Evolutionary conservation across 805 yeast species (phyloP).

Genomic region (Cyberlindnera xylosilytica): DNA sequence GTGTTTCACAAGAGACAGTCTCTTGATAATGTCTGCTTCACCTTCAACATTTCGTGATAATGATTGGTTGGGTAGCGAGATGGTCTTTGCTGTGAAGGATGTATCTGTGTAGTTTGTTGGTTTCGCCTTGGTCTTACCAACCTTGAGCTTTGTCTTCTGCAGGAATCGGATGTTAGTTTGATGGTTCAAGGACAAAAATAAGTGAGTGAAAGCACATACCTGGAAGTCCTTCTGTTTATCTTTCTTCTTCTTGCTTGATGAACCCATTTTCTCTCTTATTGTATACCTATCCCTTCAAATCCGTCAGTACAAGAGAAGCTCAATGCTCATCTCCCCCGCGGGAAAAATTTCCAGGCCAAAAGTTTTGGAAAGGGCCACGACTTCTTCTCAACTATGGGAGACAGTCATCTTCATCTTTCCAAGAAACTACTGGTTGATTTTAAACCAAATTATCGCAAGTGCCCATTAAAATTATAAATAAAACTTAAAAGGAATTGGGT

Average conservation of each 20-base stretch:
- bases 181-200: no score
- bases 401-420: no score
- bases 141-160: constrained; percentile 72
- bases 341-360: background rate
- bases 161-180: background rate
- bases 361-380: background rate
- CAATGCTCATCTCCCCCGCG: constrained; percentile 1
- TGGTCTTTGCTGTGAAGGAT: constrained; percentile 67
- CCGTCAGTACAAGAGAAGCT: background rate
- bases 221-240: constrained; percentile 30
- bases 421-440: no score
- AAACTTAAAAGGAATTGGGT: no score
- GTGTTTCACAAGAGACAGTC: constrained; percentile 70
- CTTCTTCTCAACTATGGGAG: no score
- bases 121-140: constrained; percentile 76
- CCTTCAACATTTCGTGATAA: constrained; percentile 22
- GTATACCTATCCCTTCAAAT: no score
- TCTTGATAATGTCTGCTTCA: constrained; percentile 51
- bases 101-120: constrained; percentile 82
- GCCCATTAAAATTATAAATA: background rate
- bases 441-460: background rate
- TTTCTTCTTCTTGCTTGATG: constrained; percentile 39
- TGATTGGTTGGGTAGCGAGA: constrained; percentile 39
- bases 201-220: no score
- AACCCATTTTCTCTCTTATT: constrained; percentile 19